A percentile compares a stretch with the other conserved stretches of the same genome.
These are phyloP conservation scores for Purshia tridentata DNA, from an alignment of 306 rosid genomes.

Conservation along the genomic window DNA sequence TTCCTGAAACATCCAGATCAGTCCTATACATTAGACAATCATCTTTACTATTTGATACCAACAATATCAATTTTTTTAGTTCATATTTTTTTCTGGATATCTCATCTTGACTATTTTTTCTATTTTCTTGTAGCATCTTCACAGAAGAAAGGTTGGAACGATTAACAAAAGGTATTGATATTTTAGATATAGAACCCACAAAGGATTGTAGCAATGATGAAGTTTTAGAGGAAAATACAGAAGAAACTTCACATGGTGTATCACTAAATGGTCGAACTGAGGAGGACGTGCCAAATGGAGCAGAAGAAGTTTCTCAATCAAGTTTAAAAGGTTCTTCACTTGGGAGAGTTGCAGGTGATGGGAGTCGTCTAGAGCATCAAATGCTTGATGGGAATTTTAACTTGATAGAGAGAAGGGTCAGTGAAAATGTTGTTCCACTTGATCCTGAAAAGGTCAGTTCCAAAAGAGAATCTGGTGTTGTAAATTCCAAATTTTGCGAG, in stretches of 20 bases:
- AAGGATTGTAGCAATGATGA: constrained; percentile 40
- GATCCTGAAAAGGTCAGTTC: constrained; percentile 41
- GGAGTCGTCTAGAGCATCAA: constrained; percentile 38
- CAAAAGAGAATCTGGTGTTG: constrained; percentile 45
- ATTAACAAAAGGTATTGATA: constrained; percentile 61
- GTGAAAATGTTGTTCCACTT: constrained; percentile 34
- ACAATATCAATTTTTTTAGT: neutral
- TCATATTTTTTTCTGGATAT: neutral
- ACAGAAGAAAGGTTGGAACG: constrained; percentile 92
- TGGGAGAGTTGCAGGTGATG: constrained; percentile 33
- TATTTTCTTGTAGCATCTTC: constrained; percentile 76
- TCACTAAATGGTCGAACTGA: constrained; percentile 38
- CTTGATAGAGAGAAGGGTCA: constrained; percentile 28
- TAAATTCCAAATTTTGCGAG: constrained; percentile 53
- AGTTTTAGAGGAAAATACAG: constrained; percentile 45
- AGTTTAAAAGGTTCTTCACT: constrained; percentile 31
- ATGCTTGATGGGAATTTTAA: constrained; percentile 39
- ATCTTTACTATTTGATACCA: neutral
- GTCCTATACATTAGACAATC: neutral
- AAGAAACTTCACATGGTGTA: constrained; percentile 38
- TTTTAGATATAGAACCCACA: constrained; percentile 53
- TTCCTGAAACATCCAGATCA: neutral
- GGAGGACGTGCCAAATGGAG: constrained; percentile 43
- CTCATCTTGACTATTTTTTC: constrained; percentile 31
- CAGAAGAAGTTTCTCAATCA: constrained; percentile 34